Base-by-base conservation (phyloP, 2,329 filamentous ascomycete genomes). In the Lanzia echinophila region DNA sequence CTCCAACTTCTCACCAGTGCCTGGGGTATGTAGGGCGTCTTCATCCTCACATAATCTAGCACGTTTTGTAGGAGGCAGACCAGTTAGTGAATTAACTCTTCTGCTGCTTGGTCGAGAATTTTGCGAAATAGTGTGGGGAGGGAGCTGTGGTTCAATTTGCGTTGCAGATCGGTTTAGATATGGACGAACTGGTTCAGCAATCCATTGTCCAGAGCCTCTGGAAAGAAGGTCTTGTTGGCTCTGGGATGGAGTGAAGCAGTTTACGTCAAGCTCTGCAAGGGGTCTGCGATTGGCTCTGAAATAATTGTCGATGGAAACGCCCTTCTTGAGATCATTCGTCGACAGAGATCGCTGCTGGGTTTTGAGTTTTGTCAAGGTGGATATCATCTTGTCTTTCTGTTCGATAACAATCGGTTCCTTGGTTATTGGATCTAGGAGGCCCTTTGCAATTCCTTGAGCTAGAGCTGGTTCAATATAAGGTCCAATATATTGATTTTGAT, bases 361-460 rank as follows among this genome's bases (percentile, higher is more conserved):
- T 45, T 55, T 58, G 34, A 60, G 56, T 45, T 60, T 47, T 36
- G 56, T 61, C 36, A 54, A 53, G 22, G 61, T 52, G 19, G 50
- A 47, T 19, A 50, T 51, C 52, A 58, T 62, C 20, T 49, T 65
- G 39, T 48, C 57, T 61, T 44, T 50, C 41, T 47, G 62, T 58
- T 67, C 41, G 45, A 56, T 19, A 17, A 65, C 43, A 55, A 69
- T 68, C 33, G 76, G 78, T 56, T 84, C 69, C 70, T 96, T 97
- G 1, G 90, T 95, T 61, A 92, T 94, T 2, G 94, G 94, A 68
- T 97, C 86, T 44, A 96, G 71, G 61, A 96, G 87, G 34, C 94
- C 94, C 36, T 69, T 74, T 22, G 94, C 90, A 55, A 99, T 85
- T 6, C 82, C 84, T 48, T 77, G 75, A 7, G 92, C 90, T 55